A percentile compares a stretch with the other conserved stretches of the same genome.
These are phyloP conservation scores for Salvia sclarea DNA, from an alignment of 305 asterid species.

Conservation along the genomic window DNA sequence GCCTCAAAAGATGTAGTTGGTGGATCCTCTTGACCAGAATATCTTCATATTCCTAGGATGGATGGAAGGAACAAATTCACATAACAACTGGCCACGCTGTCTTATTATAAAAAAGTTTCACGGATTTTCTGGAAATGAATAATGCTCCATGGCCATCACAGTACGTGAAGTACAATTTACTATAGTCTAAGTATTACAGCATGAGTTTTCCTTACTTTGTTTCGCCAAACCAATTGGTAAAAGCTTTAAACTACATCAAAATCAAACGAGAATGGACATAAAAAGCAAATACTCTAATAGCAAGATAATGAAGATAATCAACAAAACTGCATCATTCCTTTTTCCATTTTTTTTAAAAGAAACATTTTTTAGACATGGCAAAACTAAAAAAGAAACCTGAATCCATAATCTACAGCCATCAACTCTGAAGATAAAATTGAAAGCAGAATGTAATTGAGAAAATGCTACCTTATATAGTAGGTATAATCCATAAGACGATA, in stretches of 20 bases:
- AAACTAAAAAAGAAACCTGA: background rate
- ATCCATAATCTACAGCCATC: background rate
- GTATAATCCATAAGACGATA: constrained; percentile 79
- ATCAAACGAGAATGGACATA: background rate
- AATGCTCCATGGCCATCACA: background rate
- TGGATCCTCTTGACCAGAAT: constrained; percentile 67
- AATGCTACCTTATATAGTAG: constrained; percentile 77
- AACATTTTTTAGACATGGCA: constrained; percentile 8
- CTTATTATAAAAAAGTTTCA: background rate
- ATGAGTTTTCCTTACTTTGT: background rate
- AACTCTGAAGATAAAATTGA: background rate
- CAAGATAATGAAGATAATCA: background rate
- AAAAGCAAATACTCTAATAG: background rate
- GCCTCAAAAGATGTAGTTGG: constrained; percentile 64
- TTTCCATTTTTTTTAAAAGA: background rate
- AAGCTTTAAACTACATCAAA: background rate
- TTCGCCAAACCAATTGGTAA: background rate
- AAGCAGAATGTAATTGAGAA: constrained; percentile 14
- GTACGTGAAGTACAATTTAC: background rate
- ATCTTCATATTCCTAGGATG: constrained; percentile 68
- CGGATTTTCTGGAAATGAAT: background rate
- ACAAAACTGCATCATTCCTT: background rate
- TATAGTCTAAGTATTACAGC: background rate
- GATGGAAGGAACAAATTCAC: constrained; percentile 22
- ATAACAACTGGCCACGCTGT: background rate